Evolutionary conservation across 495 filamentous ascomycete genomes (phyloP), one percentile per base, ranked within the genome.

Genomic region (Neurospora hispaniola): DNA sequence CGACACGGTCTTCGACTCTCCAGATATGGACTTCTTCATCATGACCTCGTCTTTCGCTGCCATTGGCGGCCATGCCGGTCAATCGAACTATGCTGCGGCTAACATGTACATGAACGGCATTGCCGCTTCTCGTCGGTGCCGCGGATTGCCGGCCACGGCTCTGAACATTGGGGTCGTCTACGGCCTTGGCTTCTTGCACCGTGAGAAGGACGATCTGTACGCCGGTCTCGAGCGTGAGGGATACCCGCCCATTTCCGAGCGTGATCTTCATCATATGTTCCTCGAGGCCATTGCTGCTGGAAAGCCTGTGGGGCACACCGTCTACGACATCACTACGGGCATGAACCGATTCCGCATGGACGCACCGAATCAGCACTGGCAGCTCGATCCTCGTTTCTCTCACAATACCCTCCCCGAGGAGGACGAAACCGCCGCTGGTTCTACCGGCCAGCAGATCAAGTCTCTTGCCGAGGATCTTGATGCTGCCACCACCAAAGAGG

Each of bases 201-300:
- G 83, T 11, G 83, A 86, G 73, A 85, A 82, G 74, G 78, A 80
- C 12, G 71, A 78, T 6, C 71, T 85, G 2, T 84, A 85, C 75
- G 71, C 74, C 4, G 80, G 81, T 7, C 79, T 85, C 0, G 79
- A 82, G 76, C 80, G 82, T 5, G 83, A 84, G 43, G 82, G 83
- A 43, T 85, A 85, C 44, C 84, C 82, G 27, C 85, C 82, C 72
- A 85, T 90, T 70, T 89, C 88, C 2, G 89, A 91, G 74, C 82
- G 82, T 9, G 88, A 90, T 70, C 80, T 90, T 69, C 86, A 88
- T 43, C 86, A 89, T 73, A 83, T 88, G 75, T 89, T 90, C 74
- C 81, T 87, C 11, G 88, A 90, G 75, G 86, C 87, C 23, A 82
- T 91, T 23, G 71, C 79, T 27, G 79, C 82, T 2, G 82, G 84